Conservation (phyloP, 768 basidiomycete genomes). For the Pleurotus sapidus region DNA sequence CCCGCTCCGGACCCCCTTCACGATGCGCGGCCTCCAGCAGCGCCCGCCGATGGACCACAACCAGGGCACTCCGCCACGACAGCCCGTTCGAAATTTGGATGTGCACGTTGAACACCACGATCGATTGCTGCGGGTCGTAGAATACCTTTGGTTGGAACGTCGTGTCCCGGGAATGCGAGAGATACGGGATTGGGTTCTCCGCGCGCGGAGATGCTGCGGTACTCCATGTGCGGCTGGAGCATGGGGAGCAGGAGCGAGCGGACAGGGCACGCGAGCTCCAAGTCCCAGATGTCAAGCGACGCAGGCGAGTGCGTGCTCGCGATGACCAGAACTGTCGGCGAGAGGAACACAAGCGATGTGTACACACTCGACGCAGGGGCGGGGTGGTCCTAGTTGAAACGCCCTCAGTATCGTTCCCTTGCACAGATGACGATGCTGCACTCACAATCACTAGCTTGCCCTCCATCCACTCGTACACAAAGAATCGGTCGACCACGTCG, state of each 20-base stretch:
- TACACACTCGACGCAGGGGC: conserved; percentile 23
- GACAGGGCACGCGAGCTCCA: background rate
- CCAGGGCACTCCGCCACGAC: conserved; percentile 18
- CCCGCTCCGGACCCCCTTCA: conserved; percentile 9
- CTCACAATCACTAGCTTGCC: conserved; percentile 33
- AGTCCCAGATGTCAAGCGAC: conserved; percentile 35
- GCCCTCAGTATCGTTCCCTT: no score
- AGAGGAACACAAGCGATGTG: conserved; percentile 29
- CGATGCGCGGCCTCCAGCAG: conserved; percentile 18
- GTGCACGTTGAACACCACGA: conserved; percentile 31
- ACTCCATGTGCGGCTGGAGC: conserved; percentile 18
- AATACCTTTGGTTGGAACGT: conserved; percentile 20
- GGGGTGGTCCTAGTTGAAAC: conserved; percentile 12
- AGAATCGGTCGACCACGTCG: conserved; percentile 24
- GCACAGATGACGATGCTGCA: background rate
- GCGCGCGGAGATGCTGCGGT: conserved; percentile 30
- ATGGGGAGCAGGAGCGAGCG: conserved; percentile 15
- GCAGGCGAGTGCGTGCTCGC: conserved; percentile 24
- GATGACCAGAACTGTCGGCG: conserved; percentile 27
- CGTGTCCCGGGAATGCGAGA: conserved; percentile 2
- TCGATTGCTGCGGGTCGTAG: conserved; percentile 21
- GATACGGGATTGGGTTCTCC: conserved; percentile 39
- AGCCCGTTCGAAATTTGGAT: conserved; percentile 10
- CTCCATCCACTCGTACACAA: conserved; percentile 42
- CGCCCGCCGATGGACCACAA: conserved; percentile 32